Evolutionary conservation across 1,284 basidiomycete genomes (phyloP).

Genomic region (Garcileccinum viscosum): DNA sequence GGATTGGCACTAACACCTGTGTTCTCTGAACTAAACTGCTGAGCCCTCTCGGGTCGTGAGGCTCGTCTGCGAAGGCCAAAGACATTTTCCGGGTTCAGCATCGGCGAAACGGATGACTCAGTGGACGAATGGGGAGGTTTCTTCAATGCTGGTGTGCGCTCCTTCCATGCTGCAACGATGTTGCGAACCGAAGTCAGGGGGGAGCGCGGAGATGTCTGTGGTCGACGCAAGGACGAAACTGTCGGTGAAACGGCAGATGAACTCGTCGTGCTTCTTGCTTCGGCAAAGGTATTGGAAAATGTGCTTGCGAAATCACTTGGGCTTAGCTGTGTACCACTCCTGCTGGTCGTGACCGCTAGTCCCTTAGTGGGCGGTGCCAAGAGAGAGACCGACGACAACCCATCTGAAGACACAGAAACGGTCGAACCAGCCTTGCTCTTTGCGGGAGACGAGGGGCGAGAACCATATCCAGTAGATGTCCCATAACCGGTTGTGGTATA

Average conservation of each 20-base stretch:
- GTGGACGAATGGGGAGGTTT: slow-evolving; percentile 31
- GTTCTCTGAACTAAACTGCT: slow-evolving; percentile 19
- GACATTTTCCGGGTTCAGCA: slow-evolving; percentile 48
- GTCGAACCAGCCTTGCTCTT: slow-evolving; percentile 48
- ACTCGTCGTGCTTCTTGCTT: slow-evolving; percentile 30
- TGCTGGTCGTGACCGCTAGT: slow-evolving; percentile 26
- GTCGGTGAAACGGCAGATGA: slow-evolving; percentile 30
- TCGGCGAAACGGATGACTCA: slow-evolving; percentile 31
- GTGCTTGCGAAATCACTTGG: slow-evolving; percentile 43
- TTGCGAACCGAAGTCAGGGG: slow-evolving; percentile 77
- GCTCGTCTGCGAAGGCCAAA: slow-evolving; percentile 69
- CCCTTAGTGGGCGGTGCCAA: slow-evolving; percentile 45
- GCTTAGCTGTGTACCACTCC: slow-evolving; percentile 34
- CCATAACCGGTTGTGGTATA: slow-evolving; percentile 39
- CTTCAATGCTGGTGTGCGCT: slow-evolving; percentile 56
- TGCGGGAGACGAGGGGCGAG: slow-evolving; percentile 53
- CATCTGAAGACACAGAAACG: slow-evolving; percentile 35
- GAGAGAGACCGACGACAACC: slow-evolving; percentile 44
- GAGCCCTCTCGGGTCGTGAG: slow-evolving; percentile 48
- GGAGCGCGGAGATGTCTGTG: slow-evolving; percentile 63
- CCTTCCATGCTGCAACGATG: slow-evolving; percentile 82
- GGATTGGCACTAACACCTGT: slow-evolving; percentile 24
- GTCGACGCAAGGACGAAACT: slow-evolving; percentile 52
- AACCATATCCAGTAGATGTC: slow-evolving; percentile 38
- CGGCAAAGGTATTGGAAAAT: slow-evolving; percentile 41